Evolutionary conservation across 2,329 filamentous ascomycete species (phyloP).

Genomic region (Fusarium musae): DNA sequence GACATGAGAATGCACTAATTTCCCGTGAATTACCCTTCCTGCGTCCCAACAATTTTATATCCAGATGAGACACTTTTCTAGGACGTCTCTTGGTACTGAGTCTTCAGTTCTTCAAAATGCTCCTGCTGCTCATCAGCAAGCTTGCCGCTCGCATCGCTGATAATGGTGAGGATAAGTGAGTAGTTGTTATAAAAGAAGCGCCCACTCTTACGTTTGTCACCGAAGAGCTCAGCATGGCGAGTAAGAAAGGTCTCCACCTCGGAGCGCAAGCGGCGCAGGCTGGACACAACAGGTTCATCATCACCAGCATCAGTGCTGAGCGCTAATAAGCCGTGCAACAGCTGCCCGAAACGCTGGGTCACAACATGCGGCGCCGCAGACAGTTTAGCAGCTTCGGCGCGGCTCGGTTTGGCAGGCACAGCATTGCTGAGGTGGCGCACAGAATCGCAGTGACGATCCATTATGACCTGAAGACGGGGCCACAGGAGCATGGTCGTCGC

Average conservation of each 20-base stretch:
- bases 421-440: slow-evolving; percentile 71
- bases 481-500: slow-evolving; percentile 95
- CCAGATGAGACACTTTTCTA: slow-evolving; percentile 8
- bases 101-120: slow-evolving; percentile 77
- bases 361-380: slow-evolving; percentile 89
- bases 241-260: slow-evolving; percentile 88
- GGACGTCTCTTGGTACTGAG: slow-evolving; percentile 61
- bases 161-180: slow-evolving; percentile 91
- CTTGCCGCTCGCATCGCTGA: slow-evolving; percentile 80
- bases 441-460: slow-evolving; percentile 92
- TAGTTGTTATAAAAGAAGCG: slow-evolving; percentile 97
- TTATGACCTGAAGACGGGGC: slow-evolving; percentile 93
- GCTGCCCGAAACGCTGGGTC: slow-evolving; percentile 95
- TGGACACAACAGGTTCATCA: slow-evolving; percentile 90
- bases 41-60: background rate
- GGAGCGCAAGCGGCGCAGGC: slow-evolving; percentile 77
- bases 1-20: slow-evolving; percentile 12
- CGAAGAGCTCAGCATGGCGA: slow-evolving; percentile 79
- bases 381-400: slow-evolving; percentile 66
- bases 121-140: slow-evolving; percentile 78
- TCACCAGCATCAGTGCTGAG: slow-evolving; percentile 92
- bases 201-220: slow-evolving; percentile 82
- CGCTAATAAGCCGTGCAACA: slow-evolving; percentile 84
- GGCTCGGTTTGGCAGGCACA: slow-evolving; percentile 59
- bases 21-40: background rate